Conservation (phyloP, 1,139 yeast genomes). For the Scheffersomyces illinoinensis region DNA sequence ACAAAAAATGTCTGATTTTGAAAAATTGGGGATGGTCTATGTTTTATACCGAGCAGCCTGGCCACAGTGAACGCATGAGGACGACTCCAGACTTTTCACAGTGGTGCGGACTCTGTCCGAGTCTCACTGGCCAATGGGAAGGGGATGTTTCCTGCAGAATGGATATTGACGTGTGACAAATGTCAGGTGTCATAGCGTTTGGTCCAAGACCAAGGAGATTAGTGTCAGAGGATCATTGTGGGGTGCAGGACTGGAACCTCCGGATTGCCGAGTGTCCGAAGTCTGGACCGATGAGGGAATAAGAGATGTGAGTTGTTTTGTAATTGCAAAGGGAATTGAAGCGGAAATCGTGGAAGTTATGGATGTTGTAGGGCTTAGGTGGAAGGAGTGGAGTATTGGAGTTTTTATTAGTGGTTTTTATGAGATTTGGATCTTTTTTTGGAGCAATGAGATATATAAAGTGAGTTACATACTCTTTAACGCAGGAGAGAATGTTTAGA, state of each 20-base stretch:
- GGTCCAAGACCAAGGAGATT: neutral
- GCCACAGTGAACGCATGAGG: neutral
- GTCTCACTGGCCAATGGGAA: neutral
- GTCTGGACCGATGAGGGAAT: neutral
- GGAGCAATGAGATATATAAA: too few species aligned
- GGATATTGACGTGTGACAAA: neutral
- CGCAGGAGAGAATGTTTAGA: neutral
- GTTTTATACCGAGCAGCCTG: conserved; percentile 3
- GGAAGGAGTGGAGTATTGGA: neutral
- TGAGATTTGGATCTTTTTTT: neutral
- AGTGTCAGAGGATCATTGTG: neutral
- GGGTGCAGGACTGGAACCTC: neutral
- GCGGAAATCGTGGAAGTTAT: neutral
- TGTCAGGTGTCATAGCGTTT: neutral
- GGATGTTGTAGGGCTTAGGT: neutral
- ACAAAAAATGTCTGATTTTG: conserved; percentile 3
- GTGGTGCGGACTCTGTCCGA: neutral
- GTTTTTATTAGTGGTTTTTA: neutral
- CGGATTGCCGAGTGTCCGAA: neutral
- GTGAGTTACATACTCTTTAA: neutral
- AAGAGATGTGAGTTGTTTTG: neutral
- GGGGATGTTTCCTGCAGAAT: neutral
- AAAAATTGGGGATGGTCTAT: neutral
- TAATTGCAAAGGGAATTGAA: neutral
- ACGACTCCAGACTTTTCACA: neutral